These are phyloP conservation scores for Neonectria ditissima DNA, from an alignment of 2,329 filamentous ascomycete genomes.

Conservation along the genomic window DNA sequence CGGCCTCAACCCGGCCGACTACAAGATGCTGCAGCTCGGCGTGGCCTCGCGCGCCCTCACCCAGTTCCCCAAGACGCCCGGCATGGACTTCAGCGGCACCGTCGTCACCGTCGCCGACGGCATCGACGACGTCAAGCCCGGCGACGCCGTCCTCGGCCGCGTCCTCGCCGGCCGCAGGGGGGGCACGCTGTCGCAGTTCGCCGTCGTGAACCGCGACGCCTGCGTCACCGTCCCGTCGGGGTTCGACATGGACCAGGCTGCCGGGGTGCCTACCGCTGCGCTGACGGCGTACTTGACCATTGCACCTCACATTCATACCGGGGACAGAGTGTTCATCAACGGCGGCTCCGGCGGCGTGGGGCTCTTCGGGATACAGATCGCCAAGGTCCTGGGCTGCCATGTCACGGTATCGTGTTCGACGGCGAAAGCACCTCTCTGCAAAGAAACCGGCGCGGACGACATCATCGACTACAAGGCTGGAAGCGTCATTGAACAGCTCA, in stretches of 20 bases:
- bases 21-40: conserved; percentile 59
- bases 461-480: conserved; percentile 70
- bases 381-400: conserved; percentile 70
- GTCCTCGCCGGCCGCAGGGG: conserved; percentile 44
- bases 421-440: conserved; percentile 68
- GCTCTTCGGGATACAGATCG: conserved; percentile 72
- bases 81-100: conserved; percentile 64
- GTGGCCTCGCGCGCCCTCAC: conserved; percentile 49
- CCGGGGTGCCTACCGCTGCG: conserved; percentile 57
- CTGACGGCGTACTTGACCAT: conserved; percentile 63
- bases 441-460: conserved; percentile 71
- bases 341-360: conserved; percentile 74
- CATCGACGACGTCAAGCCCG: conserved; percentile 49
- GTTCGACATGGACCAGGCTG: conserved; percentile 56
- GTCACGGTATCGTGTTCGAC: conserved; percentile 72
- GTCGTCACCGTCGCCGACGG: conserved; percentile 53
- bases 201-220: conserved; percentile 48
- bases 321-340: conserved; percentile 73
- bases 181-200: conserved; percentile 59
- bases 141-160: conserved; percentile 59
- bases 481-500: conserved; percentile 61
- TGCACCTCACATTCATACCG: conserved; percentile 59
- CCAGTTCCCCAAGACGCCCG: conserved; percentile 56
- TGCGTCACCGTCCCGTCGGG: conserved; percentile 55
- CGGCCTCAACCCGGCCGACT: conserved; percentile 62